Evolutionary conservation across 2,329 filamentous ascomycete species (phyloP).

Genomic region (Stenocarpella maydis): DNA sequence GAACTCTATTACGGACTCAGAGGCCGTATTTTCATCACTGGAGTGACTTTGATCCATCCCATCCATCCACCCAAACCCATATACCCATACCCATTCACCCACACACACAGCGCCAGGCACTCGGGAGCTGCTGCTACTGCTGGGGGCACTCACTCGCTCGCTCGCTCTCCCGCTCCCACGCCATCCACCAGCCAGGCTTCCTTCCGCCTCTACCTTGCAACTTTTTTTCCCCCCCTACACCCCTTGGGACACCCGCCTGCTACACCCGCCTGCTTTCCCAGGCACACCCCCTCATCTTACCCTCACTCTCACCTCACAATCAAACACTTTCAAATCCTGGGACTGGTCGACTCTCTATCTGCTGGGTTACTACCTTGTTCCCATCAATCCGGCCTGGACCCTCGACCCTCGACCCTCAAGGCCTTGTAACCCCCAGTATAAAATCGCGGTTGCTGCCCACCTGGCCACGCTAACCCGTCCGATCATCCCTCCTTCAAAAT

Average conservation of each 20-base stretch:
- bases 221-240: conserved; percentile 9
- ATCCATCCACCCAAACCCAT: too few species aligned
- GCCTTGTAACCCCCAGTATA: conserved; percentile 36
- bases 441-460: conserved; percentile 36
- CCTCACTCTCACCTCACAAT: conserved; percentile 28
- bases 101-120: conserved; percentile 2
- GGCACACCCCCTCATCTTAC: conserved; percentile 24
- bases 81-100: conserved; percentile 1
- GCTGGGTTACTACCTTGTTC: conserved; percentile 25
- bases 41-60: conserved; percentile 20
- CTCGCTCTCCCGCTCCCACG: background rate
- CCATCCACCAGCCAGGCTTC: background rate
- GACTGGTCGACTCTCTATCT: conserved; percentile 17
- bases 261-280: conserved; percentile 24
- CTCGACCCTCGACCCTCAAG: conserved; percentile 26
- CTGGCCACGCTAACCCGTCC: conserved; percentile 36
- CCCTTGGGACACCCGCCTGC: conserved; percentile 14
- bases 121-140: conserved; percentile 11
- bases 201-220: conserved; percentile 14
- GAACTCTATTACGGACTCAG: conserved; percentile 22
- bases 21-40: conserved; percentile 24
- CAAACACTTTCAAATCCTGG: conserved; percentile 30
- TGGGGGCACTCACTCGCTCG: background rate
- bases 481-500: conserved; percentile 36
- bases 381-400: conserved; percentile 28